phyloP scores from a whole-genome alignment of 352 stramenopile genomes.

The Globisporangium nagaii region DNA sequence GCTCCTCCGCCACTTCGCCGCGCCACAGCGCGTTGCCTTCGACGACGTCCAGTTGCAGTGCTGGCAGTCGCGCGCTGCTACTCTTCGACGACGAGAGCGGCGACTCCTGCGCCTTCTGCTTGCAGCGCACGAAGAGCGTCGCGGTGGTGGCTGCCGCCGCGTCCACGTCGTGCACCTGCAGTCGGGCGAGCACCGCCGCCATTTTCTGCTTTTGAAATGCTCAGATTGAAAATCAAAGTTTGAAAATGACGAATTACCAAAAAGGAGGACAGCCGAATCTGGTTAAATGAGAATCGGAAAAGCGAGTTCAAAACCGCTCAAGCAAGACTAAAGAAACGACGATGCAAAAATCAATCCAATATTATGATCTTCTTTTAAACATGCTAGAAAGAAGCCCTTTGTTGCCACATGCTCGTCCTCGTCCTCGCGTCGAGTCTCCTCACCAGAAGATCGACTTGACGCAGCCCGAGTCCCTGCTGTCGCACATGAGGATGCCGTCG shows the following conservation, averaged over 20 bases:
- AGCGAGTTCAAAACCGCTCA: not conserved
- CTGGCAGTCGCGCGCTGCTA: not conserved
- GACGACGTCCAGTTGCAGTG: constrained; percentile 25
- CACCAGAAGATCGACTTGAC: too few relatives aligned
- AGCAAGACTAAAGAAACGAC: too few relatives aligned
- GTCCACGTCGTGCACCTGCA: constrained; percentile 21
- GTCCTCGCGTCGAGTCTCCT: too few relatives aligned
- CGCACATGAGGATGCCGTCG: too few relatives aligned
- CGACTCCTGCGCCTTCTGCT: not conserved
- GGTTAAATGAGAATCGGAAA: not conserved
- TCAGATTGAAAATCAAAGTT: too few relatives aligned
- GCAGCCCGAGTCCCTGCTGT: too few relatives aligned
- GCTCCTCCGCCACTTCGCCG: constrained; percentile 17
- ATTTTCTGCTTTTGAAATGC: not conserved
- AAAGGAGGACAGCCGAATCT: too few relatives aligned
- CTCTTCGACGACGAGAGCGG: not conserved
- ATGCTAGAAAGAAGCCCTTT: too few relatives aligned
- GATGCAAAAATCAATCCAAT: too few relatives aligned
- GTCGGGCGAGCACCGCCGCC: constrained; percentile 11
- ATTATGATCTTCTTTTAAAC: too few relatives aligned
- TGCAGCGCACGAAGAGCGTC: constrained; percentile 25
- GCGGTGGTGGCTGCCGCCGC: not conserved
- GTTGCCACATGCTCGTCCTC: too few relatives aligned
- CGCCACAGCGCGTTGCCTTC: constrained; percentile 25
- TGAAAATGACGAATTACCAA: not conserved